A percentile compares a stretch with the other conserved stretches of the same genome.
Evolutionary conservation across 768 basidiomycete genomes (phyloP).

Genomic region (Crassisporium funariophilum): DNA sequence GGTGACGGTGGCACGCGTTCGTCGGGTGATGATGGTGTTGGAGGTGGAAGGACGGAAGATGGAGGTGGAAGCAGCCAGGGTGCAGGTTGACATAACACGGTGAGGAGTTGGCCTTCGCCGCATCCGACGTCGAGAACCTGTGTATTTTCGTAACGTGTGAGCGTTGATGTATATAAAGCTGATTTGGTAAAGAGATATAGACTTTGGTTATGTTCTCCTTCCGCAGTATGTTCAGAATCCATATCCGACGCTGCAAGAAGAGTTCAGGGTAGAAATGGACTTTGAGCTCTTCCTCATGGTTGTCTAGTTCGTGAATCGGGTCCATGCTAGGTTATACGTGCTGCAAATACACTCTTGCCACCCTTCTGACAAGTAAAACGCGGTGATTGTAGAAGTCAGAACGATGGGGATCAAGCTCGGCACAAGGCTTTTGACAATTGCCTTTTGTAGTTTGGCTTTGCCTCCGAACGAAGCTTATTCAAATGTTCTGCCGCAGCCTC

Average conservation of each 20-base stretch:
- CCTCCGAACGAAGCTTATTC: too few relatives aligned
- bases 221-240: slow-evolving; percentile 67
- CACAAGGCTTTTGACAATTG: too few relatives aligned
- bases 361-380: background rate
- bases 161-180: too few relatives aligned
- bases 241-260: slow-evolving; percentile 66
- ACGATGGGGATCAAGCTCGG: too few relatives aligned
- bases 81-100: slow-evolving; percentile 71
- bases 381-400: background rate
- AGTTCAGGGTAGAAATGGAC: slow-evolving; percentile 73
- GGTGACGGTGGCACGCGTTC: slow-evolving; percentile 25
- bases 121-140: slow-evolving; percentile 86
- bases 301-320: slow-evolving; percentile 14
- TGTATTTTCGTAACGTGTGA: too few relatives aligned
- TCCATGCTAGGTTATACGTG: slow-evolving; percentile 9
- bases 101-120: slow-evolving; percentile 76
- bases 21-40: slow-evolving; percentile 25
- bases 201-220: slow-evolving; percentile 56
- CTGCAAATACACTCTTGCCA: background rate
- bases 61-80: slow-evolving; percentile 61
- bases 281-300: slow-evolving; percentile 39
- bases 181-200: slow-evolving; percentile 2
- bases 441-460: too few relatives aligned
- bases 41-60: slow-evolving; percentile 32
- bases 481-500: too few relatives aligned